Conservation (phyloP, 2,329 filamentous ascomycete species). For the Chalaropsis ovoidea region DNA sequence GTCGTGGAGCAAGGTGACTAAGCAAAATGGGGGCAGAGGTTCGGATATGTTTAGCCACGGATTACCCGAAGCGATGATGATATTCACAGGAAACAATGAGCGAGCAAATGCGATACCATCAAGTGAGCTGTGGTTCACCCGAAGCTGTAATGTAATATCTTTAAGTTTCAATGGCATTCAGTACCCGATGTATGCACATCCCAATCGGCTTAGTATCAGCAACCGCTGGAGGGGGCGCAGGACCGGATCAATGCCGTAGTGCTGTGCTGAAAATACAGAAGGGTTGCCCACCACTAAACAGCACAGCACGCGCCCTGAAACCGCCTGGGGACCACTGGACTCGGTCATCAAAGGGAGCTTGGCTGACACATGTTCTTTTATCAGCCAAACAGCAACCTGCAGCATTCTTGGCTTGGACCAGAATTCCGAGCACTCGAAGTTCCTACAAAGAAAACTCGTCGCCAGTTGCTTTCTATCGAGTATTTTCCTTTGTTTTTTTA, state of each 20-base stretch:
- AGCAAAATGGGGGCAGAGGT: conserved; percentile 6
- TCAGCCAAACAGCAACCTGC: neutral
- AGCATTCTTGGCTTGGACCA: neutral
- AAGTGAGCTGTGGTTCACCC: neutral
- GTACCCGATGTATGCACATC: too few relatives aligned
- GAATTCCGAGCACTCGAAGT: neutral
- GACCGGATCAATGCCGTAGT: neutral
- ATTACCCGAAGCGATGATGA: conserved; percentile 7
- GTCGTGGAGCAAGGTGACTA: conserved; percentile 19
- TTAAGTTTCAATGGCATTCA: too few relatives aligned
- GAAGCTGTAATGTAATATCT: neutral
- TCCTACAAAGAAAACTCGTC: neutral
- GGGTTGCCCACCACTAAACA: neutral
- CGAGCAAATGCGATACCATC: neutral
- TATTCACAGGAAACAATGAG: neutral
- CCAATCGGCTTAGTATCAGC: neutral
- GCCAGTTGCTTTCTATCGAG: neutral
- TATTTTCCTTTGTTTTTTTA: neutral
- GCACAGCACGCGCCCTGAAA: neutral
- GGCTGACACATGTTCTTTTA: conserved; percentile 14
- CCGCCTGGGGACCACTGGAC: neutral
- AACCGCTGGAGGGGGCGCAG: too few relatives aligned
- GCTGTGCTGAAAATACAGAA: neutral
- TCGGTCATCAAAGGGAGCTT: neutral
- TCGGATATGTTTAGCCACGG: conserved; percentile 3